These are phyloP conservation scores for Xylaria sp. DNA, from an alignment of 2,329 filamentous ascomycete genomes.

Conservation along the genomic window DNA sequence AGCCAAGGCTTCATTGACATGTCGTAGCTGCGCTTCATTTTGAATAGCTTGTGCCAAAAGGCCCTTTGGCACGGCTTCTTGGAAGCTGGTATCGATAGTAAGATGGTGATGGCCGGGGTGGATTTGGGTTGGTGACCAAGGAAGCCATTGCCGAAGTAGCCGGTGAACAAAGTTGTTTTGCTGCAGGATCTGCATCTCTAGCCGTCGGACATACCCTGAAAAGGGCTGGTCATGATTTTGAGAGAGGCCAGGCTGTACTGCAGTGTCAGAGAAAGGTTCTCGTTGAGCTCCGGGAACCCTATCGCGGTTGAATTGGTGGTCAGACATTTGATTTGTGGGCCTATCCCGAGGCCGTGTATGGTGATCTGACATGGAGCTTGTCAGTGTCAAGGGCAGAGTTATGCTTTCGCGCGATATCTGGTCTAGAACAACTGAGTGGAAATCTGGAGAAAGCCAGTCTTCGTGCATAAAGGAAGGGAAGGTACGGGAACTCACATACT, in stretches of 20 bases:
- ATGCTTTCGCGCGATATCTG: background rate
- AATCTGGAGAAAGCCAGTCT: background rate
- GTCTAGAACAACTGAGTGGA: background rate
- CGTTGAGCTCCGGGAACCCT: background rate
- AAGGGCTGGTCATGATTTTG: background rate
- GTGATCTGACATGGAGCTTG: background rate
- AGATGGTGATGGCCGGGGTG: fast-evolving
- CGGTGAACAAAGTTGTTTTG: background rate
- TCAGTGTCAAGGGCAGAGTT: too few species aligned
- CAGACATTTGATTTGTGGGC: background rate
- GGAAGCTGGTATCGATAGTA: background rate
- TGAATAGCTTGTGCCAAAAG: background rate
- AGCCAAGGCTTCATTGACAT: background rate
- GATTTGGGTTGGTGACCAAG: background rate
- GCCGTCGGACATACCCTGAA: background rate
- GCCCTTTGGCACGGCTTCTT: background rate
- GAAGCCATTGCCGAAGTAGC: fast-evolving
- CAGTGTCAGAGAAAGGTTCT: background rate
- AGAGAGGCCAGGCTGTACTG: background rate
- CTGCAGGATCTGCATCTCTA: background rate
- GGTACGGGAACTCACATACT: background rate
- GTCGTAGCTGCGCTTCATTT: background rate
- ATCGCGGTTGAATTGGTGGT: background rate
- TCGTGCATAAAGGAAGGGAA: background rate
- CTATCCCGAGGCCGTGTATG: background rate